Percentiles rank a stretch among this genome's conserved stretches.
phyloP scores from a whole-genome alignment of 768 basidiomycete genomes.

The Suillus sp. region DNA sequence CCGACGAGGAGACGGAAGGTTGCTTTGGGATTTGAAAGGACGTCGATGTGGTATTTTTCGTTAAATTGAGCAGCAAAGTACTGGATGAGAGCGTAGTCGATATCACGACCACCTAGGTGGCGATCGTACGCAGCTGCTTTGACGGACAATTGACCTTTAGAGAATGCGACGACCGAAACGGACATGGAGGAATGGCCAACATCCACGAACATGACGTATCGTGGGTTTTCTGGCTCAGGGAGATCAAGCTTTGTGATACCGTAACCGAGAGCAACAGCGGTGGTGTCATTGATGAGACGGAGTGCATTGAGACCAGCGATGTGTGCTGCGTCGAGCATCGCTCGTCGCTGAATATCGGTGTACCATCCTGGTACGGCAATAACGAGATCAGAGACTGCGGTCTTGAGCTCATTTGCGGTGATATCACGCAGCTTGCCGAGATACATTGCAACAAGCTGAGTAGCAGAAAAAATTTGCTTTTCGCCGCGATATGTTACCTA shows the following conservation, averaged over 20 bases:
- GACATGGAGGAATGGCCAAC: conserved; percentile 92
- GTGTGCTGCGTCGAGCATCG: conserved; percentile 83
- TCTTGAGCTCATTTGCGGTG: conserved; percentile 82
- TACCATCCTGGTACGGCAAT: conserved; percentile 97
- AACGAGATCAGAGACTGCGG: conserved; percentile 85
- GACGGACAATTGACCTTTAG: conserved; percentile 88
- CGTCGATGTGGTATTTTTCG: conserved; percentile 97
- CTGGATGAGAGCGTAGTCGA: conserved; percentile 87
- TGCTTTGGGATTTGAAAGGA: conserved; percentile 88
- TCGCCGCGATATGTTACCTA: conserved; percentile 93
- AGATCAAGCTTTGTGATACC: conserved; percentile 99
- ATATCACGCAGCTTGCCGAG: conserved; percentile 90
- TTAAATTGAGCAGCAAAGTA: conserved; percentile 94
- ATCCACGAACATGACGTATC: conserved; percentile 92
- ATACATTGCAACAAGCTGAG: conserved; percentile 92
- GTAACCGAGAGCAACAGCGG: conserved; percentile 94
- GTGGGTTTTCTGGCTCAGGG: conserved; percentile 78
- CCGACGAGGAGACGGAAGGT: conserved; percentile 85
- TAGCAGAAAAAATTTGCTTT: conserved; percentile 74
- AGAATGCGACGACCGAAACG: conserved; percentile 86
- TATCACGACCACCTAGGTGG: conserved; percentile 94
- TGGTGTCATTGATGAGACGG: conserved; percentile 96
- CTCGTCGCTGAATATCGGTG: conserved; percentile 91
- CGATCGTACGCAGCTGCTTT: conserved; percentile 90
- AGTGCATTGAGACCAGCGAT: conserved; percentile 91